Base-by-base conservation (phyloP, 2,329 filamentous ascomycete species). In the Pseudogymnoascus sp. region DNA sequence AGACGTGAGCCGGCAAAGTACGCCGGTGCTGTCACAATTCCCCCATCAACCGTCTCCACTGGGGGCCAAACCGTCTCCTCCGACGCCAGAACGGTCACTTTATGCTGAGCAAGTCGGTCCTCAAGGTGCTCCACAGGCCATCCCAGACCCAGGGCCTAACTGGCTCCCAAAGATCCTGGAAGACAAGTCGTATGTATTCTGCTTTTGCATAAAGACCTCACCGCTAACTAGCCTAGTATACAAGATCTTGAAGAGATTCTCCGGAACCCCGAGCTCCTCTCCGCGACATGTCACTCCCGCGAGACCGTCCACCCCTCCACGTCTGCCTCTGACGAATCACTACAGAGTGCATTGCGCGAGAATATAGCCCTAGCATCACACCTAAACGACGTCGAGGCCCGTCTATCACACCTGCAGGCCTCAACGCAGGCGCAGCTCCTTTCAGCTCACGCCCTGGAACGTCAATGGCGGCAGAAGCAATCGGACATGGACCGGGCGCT, bases 401-500 rank as follows among this genome's bases (percentile, higher is more conserved):
- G 77, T 15, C 76, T 87, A 5, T 71, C 75, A 4, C 81, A 81
- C 65, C 82, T 87, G 69, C 87, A 93, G 62, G 81, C 85, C 29
- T 80, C 82, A 1, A 88, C 90, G 0, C 91, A 96, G 71, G 87
- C 90, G 3, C 87, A 92, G 63, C 83, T 97, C 0, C 81, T 97
- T 1, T 83, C 90, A 9, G 85, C 94, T 21, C 89, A 93, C 69
- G 89, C 90, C 1, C 83, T 97, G 13, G 94, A 97, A 76, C 85
- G 92, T n/a, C 88, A 93, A 70, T 97, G 94, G 90, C 85, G 87
- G 61, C 84, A 89, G 67, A 95, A 94, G 74, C 90, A 97, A 74
- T 81, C 84, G 1, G 91, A 94, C 69, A 94, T 96, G 83, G 94
- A 97, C 73, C 81, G 85, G 60, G 91, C 90, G 5, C 78, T 97